Conservation (phyloP, 306 rosid genomes). For the Gastrolobium bilobum region DNA sequence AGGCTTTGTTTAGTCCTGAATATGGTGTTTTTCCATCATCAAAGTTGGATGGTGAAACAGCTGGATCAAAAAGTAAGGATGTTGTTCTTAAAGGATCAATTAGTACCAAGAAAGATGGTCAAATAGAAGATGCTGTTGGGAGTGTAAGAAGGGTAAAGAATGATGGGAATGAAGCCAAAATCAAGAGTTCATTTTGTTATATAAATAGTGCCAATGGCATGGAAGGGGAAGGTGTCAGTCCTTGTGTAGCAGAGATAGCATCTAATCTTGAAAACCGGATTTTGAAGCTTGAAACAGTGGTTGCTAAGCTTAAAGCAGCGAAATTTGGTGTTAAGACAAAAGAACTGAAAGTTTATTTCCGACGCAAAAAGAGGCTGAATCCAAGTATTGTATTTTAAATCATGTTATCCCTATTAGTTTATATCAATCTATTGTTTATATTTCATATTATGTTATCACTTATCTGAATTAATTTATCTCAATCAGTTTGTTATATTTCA, state of each 20-base stretch:
- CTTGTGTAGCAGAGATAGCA: neutral
- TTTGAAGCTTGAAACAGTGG: slow-evolving; percentile 39
- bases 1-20: slow-evolving; percentile 14
- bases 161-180: neutral
- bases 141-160: neutral
- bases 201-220: neutral
- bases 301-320: slow-evolving; percentile 40
- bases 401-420: no score
- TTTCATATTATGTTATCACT: no score
- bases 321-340: no score
- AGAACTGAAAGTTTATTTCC: no score
- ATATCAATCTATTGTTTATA: no score
- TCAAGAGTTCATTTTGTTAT: neutral
- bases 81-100: neutral
- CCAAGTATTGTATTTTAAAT: no score
- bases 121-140: neutral
- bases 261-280: slow-evolving; percentile 45
- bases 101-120: no score
- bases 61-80: neutral
- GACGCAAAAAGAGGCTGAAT: no score
- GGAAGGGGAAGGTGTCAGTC: neutral
- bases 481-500: no score
- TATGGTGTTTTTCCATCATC: slow-evolving; percentile 12
- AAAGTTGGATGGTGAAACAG: neutral
- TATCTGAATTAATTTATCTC: no score